Evolutionary conservation across 2,329 filamentous ascomycete genomes (phyloP).

Genomic region (Colletotrichum acutatum): DNA sequence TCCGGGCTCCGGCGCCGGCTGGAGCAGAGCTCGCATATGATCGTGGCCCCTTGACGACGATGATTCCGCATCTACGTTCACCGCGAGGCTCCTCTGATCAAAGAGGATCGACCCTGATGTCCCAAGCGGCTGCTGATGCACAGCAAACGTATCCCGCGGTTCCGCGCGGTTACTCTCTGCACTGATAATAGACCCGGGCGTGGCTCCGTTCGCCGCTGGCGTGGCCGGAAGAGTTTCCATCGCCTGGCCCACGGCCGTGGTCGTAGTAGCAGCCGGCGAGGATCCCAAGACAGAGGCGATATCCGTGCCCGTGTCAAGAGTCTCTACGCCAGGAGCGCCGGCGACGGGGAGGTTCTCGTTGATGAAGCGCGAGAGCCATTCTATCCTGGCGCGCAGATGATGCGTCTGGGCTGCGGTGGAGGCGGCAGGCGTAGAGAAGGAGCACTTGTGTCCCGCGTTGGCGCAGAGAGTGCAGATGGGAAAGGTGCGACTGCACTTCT

Average conservation of each 20-base stretch:
- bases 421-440: conserved; percentile 44
- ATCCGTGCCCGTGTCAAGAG: conserved; percentile 50
- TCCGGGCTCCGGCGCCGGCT: conserved; percentile 21
- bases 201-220: conserved; percentile 21
- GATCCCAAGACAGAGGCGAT: conserved; percentile 35
- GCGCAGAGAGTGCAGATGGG: conserved; percentile 53
- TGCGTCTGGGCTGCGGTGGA: conserved; percentile 47
- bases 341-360: conserved; percentile 45
- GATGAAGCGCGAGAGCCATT: conserved; percentile 52
- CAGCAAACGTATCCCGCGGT: neutral
- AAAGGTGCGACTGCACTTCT: conserved; percentile 56
- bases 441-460: conserved; percentile 52
- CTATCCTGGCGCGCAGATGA: conserved; percentile 51
- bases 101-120: neutral
- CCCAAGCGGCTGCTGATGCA: conserved; percentile 5
- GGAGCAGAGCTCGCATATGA: conserved; percentile 23
- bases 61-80: conserved; percentile 15
- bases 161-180: conserved; percentile 21
- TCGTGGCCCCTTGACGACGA: conserved; percentile 21
- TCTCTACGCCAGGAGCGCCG: conserved; percentile 43
- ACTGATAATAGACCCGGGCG: conserved; percentile 18
- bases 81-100: conserved; percentile 24
- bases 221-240: conserved; percentile 15
- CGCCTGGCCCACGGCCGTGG: neutral
- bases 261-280: conserved; percentile 10